Evolutionary conservation across 2,329 filamentous ascomycete species (phyloP).

Genomic region (Aspergillus sclerotialis): DNA sequence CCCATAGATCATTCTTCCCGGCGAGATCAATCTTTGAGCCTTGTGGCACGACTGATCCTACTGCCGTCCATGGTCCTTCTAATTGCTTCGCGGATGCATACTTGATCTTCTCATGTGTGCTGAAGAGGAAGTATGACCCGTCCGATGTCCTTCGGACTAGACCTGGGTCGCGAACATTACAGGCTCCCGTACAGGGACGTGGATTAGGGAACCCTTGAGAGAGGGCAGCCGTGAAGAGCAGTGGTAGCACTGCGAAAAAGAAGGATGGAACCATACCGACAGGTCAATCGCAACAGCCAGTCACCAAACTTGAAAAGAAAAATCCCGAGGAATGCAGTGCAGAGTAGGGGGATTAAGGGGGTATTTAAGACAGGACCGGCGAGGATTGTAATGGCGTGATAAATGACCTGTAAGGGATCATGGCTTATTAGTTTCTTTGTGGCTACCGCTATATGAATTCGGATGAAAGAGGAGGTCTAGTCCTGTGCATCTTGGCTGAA

Average conservation of each 20-base stretch:
- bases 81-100: constrained; percentile 43
- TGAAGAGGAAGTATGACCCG: constrained; percentile 48
- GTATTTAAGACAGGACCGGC: background rate
- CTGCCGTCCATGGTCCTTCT: constrained; percentile 45
- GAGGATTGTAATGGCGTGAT: background rate
- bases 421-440: no score
- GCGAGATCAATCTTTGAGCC: constrained; percentile 40
- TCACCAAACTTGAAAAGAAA: background rate
- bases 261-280: background rate
- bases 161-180: constrained; percentile 41
- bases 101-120: constrained; percentile 44
- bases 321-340: background rate
- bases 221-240: background rate
- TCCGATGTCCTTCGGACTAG: constrained; percentile 42
- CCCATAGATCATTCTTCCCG: constrained; percentile 46
- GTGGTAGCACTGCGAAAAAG: background rate
- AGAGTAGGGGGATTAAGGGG: background rate
- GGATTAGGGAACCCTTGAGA: constrained; percentile 11
- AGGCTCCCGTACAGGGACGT: constrained; percentile 23
- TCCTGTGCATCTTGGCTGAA: no score
- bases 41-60: constrained; percentile 40
- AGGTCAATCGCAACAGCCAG: no score
- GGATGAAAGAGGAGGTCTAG: no score
- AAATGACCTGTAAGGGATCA: background rate
- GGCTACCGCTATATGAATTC: no score